Conservation (phyloP, 1,284 basidiomycete genomes). For the Boletus mariae region DNA sequence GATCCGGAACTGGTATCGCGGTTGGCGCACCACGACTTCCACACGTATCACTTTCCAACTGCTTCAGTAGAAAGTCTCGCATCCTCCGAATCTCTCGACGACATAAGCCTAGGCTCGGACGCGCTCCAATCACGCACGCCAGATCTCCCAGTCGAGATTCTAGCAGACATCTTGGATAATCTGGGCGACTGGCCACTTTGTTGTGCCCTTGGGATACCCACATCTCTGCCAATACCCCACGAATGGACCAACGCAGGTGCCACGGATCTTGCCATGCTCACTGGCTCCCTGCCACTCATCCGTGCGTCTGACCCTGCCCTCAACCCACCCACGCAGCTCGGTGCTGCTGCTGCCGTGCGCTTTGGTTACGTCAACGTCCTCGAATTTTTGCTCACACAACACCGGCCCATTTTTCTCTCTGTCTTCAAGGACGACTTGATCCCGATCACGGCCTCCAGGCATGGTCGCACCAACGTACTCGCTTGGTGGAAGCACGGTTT, state of each 20-base stretch:
- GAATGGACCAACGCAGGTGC: slow-evolving; percentile 68
- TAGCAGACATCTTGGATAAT: slow-evolving; percentile 72
- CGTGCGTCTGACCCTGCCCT: slow-evolving; percentile 51
- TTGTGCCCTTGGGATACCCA: slow-evolving; percentile 69
- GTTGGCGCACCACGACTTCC: slow-evolving; percentile 67
- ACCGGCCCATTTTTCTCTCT: slow-evolving; percentile 58
- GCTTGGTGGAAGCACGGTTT: slow-evolving; percentile 75
- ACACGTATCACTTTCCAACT: slow-evolving; percentile 60
- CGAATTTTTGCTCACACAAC: slow-evolving; percentile 61
- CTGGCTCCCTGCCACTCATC: slow-evolving; percentile 56
- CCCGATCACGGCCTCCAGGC: slow-evolving; percentile 67
- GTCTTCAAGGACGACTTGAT: slow-evolving; percentile 63
- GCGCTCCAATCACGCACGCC: slow-evolving; percentile 35
- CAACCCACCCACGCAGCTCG: slow-evolving; percentile 62
- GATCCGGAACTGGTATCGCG: slow-evolving; percentile 61
- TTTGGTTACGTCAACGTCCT: slow-evolving; percentile 75
- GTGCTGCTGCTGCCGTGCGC: slow-evolving; percentile 61
- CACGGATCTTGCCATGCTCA: slow-evolving; percentile 66
- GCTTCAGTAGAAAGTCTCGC: slow-evolving; percentile 22
- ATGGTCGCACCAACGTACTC: slow-evolving; percentile 69
- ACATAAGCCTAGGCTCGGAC: slow-evolving; percentile 22
- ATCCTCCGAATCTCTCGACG: slow-evolving; percentile 18
- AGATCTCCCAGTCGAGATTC: slow-evolving; percentile 69
- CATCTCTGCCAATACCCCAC: slow-evolving; percentile 57
- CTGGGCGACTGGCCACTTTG: slow-evolving; percentile 79